Evolutionary conservation across 371 early-diverging fungal species (phyloP).

Genomic region (Dinochytrium kinnereticum): DNA sequence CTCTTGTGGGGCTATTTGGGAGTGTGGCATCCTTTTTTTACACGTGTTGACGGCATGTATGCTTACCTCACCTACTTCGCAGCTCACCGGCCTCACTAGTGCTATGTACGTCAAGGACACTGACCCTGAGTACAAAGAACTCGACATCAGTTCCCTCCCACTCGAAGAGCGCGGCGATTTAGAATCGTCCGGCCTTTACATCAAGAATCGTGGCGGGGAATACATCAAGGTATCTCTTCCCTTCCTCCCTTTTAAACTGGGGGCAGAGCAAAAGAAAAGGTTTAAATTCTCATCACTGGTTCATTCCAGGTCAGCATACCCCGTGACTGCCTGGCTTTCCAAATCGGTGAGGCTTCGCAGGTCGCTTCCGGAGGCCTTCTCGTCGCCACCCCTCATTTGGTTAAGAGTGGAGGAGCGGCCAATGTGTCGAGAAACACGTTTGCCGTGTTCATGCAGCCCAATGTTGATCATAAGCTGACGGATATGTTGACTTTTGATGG

Average conservation of each 20-base stretch:
- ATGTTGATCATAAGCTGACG: constrained; percentile 43
- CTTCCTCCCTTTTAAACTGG: background rate
- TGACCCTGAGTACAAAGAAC: constrained; percentile 19
- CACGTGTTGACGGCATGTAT: background rate
- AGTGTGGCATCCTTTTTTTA: too few species aligned
- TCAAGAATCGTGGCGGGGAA: constrained; percentile 53
- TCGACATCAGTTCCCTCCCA: constrained; percentile 23
- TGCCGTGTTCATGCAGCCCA: constrained; percentile 68
- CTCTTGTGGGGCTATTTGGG: background rate
- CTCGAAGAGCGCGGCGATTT: constrained; percentile 18
- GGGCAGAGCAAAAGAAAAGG: too few species aligned
- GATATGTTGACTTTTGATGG: constrained; percentile 60
- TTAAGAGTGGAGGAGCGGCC: constrained; percentile 46
- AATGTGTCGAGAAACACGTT: constrained; percentile 64
- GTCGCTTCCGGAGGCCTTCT: constrained; percentile 53
- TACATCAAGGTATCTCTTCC: constrained; percentile 35
- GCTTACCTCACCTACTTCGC: background rate
- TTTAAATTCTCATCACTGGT: too few species aligned
- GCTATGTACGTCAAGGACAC: constrained; percentile 61
- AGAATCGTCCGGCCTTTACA: constrained; percentile 59
- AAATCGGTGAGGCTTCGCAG: constrained; percentile 69
- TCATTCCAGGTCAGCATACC: constrained; percentile 58
- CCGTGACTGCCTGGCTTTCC: constrained; percentile 64
- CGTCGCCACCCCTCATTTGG: constrained; percentile 68
- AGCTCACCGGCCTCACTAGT: constrained; percentile 55